Conservation (phyloP, 108 stramenopile species). For the Chaetoceros tenuissimus region DNA sequence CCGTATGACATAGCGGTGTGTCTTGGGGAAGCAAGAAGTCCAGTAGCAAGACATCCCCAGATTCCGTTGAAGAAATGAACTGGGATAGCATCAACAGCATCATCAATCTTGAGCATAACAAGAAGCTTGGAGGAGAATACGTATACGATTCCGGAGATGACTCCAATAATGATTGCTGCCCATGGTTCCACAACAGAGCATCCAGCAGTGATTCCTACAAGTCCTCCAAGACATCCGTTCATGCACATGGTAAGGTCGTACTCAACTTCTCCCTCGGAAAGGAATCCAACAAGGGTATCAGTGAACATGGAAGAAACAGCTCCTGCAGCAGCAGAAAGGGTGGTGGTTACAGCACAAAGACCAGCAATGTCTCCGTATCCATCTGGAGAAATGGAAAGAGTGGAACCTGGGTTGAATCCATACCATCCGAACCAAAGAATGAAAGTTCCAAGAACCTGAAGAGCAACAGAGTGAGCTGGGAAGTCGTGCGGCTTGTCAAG, state of each 20-base stretch:
- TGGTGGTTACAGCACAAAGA: constrained; percentile 85
- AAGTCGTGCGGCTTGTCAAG: constrained; percentile 34
- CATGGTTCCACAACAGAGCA: constrained; percentile 73
- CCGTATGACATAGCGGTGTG: constrained; percentile 35
- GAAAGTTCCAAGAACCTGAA: constrained; percentile 72
- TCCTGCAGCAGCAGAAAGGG: constrained; percentile 71
- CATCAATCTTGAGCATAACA: constrained; percentile 78
- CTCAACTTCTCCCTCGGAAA: constrained; percentile 46
- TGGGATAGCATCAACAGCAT: constrained; percentile 85
- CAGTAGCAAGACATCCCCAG: constrained; percentile 75
- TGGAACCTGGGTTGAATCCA: constrained; percentile 67
- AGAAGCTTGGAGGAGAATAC: constrained; percentile 48
- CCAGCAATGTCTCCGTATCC: constrained; percentile 42
- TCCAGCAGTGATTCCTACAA: constrained; percentile 90
- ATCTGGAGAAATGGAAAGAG: constrained; percentile 39
- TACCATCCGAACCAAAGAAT: constrained; percentile 82
- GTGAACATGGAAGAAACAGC: constrained; percentile 71
- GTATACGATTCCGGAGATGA: constrained; percentile 74
- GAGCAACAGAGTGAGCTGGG: constrained; percentile 45
- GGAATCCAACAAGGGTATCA: constrained; percentile 41
- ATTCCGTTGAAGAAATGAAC: constrained; percentile 78
- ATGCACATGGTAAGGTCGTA: constrained; percentile 76
- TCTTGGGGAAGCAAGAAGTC: constrained; percentile 45
- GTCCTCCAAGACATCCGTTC: constrained; percentile 80
- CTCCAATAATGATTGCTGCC: constrained; percentile 55